Base-by-base conservation (phyloP, 106 monocot species). In the Chionographis japonica region DNA sequence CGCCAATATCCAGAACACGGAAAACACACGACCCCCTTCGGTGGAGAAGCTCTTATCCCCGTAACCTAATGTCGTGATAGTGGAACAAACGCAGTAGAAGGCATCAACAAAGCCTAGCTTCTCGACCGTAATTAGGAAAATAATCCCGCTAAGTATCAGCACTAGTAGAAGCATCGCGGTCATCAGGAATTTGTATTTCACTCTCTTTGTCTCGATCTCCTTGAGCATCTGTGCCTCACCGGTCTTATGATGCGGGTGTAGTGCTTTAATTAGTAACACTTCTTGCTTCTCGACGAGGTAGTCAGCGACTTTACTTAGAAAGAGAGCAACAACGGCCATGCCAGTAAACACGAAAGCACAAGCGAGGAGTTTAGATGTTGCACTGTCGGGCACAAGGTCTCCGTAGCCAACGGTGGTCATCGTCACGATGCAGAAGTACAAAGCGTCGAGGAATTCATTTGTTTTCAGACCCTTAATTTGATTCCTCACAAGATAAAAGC, bases 351-450 rank as follows among this genome's bases (percentile, higher is more conserved):
- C 95, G 43, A 86, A 91, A 8, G 57, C 81, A 60, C 88, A 95
- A 37, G 95, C 88, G 35, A 95, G 71, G 58, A 95, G 88, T 71
- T 95, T 95, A 3, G 88, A 6, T 14, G 61, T 14, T 53, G 18
- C 52, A 65, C 88, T 88, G 13, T 73, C 60, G 3, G 95, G 95
- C 15, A 91, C 81, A 1, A 95, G 88, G 58, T 95, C 95, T 7
- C 95, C 95, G 49, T 91, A 95, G 8, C 91, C 95, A 36, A 95
- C 88, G 0, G 95, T 91, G 4, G 88, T 95, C 95, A 95, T 95
- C 4, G 95, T 95, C 13, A 95, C 95, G 42, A 95, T 80, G 61
- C 76, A 86, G 72, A 94, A 90, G 65, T 95, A 95, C 14, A 95
- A 20, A 37, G 95, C 85, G 67, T 95, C 95, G 16, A 95, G 77